Percentiles rank a stretch among this genome's conserved stretches.
Conservation (phyloP, 2,329 filamentous ascomycete genomes). For the Xylaria sp. region DNA sequence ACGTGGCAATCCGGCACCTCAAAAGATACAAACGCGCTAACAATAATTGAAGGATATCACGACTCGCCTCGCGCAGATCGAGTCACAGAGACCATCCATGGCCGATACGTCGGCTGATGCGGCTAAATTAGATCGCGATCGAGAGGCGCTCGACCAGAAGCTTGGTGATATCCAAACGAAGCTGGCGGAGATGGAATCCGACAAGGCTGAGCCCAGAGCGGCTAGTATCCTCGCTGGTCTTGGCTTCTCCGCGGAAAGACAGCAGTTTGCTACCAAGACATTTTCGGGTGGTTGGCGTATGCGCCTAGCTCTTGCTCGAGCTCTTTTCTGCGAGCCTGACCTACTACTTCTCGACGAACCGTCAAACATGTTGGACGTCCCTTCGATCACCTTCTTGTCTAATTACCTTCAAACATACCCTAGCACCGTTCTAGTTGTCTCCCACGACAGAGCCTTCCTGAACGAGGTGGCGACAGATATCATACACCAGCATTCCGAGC, state of each 20-base stretch:
- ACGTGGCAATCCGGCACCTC: constrained; percentile 50
- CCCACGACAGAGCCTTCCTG: constrained; percentile 98
- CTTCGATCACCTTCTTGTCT: constrained; percentile 98
- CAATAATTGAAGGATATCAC: constrained; percentile 75
- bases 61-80: constrained; percentile 78
- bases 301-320: constrained; percentile 92
- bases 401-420: constrained; percentile 95
- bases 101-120: constrained; percentile 94
- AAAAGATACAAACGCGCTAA: constrained; percentile 37
- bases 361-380: constrained; percentile 99
- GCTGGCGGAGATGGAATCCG: constrained; percentile 97
- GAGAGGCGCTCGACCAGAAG: constrained; percentile 89
- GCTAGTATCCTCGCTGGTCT: constrained; percentile 97
- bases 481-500: constrained; percentile 96
- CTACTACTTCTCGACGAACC: constrained; percentile 96
- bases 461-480: constrained; percentile 99
- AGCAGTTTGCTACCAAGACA: constrained; percentile 93
- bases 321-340: constrained; percentile 97
- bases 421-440: constrained; percentile 94
- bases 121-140: constrained; percentile 82
- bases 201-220: constrained; percentile 95
- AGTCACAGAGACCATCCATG: constrained; percentile 79
- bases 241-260: constrained; percentile 92
- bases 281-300: constrained; percentile 99
- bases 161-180: constrained; percentile 92